Base-by-base conservation (phyloP, 495 filamentous ascomycete species). In the Penicillium silybi region DNA sequence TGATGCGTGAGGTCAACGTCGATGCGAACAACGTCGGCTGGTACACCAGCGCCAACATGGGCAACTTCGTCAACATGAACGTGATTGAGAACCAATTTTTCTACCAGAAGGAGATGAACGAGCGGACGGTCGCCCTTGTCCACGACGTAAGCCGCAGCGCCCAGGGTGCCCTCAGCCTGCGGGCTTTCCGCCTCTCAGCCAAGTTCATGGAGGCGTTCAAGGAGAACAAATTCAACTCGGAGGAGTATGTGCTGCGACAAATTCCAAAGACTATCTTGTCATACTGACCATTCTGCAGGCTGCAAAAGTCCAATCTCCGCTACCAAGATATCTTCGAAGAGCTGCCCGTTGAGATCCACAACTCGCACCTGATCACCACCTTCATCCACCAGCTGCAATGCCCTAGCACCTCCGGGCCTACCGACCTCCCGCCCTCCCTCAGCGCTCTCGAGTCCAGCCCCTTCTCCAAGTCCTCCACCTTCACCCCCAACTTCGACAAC, bases 31-130 rank as follows among this genome's bases (percentile, higher is more conserved):
- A 90, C 60, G 90, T 95, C 48, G 93, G 93, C 51, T 98, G 92
- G 92, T 98, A 98, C 73, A 96, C 90, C 48, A 97, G 91, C 72
- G 90, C 92, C 52, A 96, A 90, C 73, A 93, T 98, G 84, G 95
- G 93, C 65, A 97, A 97, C 79, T 98, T 97, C 53, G 81, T 97
- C 74, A 96, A 88, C 76, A 70, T 85, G 60, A 90, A 88, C 76
- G 90, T 95, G 64, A 89, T 97, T 75, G 93, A 98, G 79, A 98
- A 97, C 72, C 93, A 97, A 72, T 92, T 85, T 72, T 88, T 89
- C 74, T 97, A 96, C 75, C 93, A 98, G 78, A 90, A 87, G 63
- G 89, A 92, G 61, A 65, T 86, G 68, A 97, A 97, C 65, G 91
- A 96, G 68, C 79, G 84, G 65, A 96, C 91, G 8, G 86, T 96